Conservation (phyloP, 179 eudicot species). For the Dionaea muscipula region DNA sequence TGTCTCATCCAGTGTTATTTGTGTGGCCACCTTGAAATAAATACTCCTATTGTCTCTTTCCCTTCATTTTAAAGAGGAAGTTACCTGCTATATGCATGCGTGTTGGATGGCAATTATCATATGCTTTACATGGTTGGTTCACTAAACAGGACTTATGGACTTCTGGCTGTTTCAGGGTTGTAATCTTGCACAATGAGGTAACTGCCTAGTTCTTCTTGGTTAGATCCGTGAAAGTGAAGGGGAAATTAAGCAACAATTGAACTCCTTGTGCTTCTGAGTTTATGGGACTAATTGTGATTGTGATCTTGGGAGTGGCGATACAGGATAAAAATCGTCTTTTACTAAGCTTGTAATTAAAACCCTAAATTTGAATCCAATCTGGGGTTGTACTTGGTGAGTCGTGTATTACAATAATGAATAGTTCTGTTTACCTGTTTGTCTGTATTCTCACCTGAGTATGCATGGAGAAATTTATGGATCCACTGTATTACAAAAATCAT, state of each 20-base stretch:
- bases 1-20: neutral
- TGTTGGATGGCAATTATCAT: constrained; percentile 25
- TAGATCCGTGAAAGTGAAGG: constrained; percentile 8
- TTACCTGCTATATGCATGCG: constrained; percentile 18
- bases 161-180: constrained; percentile 23
- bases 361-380: no score
- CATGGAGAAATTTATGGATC: no score
- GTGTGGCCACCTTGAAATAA: neutral
- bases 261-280: neutral
- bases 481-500: no score
- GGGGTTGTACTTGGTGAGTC: no score
- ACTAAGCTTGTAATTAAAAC: no score
- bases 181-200: constrained; percentile 23
- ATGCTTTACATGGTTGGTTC: constrained; percentile 22
- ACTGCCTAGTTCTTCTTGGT: constrained; percentile 22
- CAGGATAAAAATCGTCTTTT: no score
- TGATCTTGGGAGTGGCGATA: no score
- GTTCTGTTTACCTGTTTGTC: no score
- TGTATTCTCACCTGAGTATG: no score
- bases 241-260: neutral
- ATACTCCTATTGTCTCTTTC: neutral
- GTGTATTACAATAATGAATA: no score
- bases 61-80: constrained; percentile 8
- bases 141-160: constrained; percentile 26
- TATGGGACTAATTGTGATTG: no score